These are phyloP conservation scores for Rhynchosporium secalis DNA, from an alignment of 2,329 filamentous ascomycete species.

Conservation along the genomic window DNA sequence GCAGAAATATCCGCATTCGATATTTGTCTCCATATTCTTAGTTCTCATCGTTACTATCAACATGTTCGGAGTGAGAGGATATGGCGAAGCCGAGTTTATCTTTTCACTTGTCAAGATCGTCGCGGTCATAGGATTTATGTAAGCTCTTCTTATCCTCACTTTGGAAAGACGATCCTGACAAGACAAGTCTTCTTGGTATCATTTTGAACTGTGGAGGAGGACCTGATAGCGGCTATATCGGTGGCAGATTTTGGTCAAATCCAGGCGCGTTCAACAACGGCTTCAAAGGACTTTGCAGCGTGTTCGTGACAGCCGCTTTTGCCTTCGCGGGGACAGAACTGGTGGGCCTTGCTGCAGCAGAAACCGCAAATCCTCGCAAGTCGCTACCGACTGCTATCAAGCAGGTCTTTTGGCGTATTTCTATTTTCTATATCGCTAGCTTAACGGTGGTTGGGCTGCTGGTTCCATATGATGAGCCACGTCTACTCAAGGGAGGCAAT, in stretches of 20 bases:
- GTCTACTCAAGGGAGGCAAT: slow-evolving; percentile 59
- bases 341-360: slow-evolving; percentile 74
- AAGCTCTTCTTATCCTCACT: slow-evolving; percentile 39
- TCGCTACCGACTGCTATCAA: slow-evolving; percentile 84
- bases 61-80: slow-evolving; percentile 82
- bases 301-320: slow-evolving; percentile 76
- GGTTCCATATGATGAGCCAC: slow-evolving; percentile 68
- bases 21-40: slow-evolving; percentile 83
- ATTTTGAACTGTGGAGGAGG: slow-evolving; percentile 83
- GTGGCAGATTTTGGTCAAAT: slow-evolving; percentile 71
- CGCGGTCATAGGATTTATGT: slow-evolving; percentile 87
- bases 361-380: slow-evolving; percentile 77
- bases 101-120: slow-evolving; percentile 85
- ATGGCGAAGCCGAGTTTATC: slow-evolving; percentile 86
- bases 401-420: slow-evolving; percentile 94
- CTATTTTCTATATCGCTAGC: slow-evolving; percentile 84
- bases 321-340: slow-evolving; percentile 75
- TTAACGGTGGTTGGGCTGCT: slow-evolving; percentile 79
- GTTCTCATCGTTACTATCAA: slow-evolving; percentile 77
- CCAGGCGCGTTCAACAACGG: slow-evolving; percentile 85
- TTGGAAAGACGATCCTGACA: slow-evolving; percentile 23
- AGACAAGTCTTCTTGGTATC: slow-evolving; percentile 72
- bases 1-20: slow-evolving; percentile 58
- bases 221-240: slow-evolving; percentile 73
- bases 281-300: slow-evolving; percentile 79